Conservation (phyloP, 2,329 filamentous ascomycete species). For the Hawksworthiomyces lignivorus region DNA sequence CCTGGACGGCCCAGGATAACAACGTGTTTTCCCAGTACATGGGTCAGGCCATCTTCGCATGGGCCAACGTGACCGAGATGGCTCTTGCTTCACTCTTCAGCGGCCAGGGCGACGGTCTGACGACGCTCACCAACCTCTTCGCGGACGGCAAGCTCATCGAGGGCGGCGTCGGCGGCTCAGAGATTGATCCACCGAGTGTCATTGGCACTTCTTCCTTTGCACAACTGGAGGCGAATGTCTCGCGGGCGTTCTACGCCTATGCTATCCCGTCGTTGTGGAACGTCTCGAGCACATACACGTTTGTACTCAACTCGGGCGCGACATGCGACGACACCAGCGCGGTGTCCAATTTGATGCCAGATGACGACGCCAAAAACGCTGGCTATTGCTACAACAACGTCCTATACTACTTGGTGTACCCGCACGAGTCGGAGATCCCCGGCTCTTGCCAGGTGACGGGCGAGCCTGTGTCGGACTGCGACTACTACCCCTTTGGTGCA, state of each 20-base stretch:
- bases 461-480: too few species aligned
- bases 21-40: conserved; percentile 21
- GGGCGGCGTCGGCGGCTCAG: conserved; percentile 1
- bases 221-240: not conserved
- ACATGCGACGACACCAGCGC: conserved; percentile 19
- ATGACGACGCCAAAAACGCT: conserved; percentile 17
- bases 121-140: conserved; percentile 19
- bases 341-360: conserved; percentile 12
- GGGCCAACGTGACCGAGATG: conserved; percentile 15
- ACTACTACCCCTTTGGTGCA: conserved; percentile 18
- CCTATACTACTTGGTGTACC: conserved; percentile 25
- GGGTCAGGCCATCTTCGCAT: conserved; percentile 20
- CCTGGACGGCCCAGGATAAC: conserved; percentile 21
- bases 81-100: conserved; percentile 18
- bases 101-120: conserved; percentile 18
- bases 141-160: conserved; percentile 22
- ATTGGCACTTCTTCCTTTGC: too few species aligned
- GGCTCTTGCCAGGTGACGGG: too few species aligned
- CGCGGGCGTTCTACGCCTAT: conserved; percentile 22
- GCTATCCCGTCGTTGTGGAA: conserved; percentile 26
- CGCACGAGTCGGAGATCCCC: conserved; percentile 18
- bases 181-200: too few species aligned
- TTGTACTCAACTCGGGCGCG: conserved; percentile 26
- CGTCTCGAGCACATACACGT: conserved; percentile 19
- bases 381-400: conserved; percentile 20